phyloP scores from a whole-genome alignment of 306 rosid species.

The Trifolium pratense region DNA sequence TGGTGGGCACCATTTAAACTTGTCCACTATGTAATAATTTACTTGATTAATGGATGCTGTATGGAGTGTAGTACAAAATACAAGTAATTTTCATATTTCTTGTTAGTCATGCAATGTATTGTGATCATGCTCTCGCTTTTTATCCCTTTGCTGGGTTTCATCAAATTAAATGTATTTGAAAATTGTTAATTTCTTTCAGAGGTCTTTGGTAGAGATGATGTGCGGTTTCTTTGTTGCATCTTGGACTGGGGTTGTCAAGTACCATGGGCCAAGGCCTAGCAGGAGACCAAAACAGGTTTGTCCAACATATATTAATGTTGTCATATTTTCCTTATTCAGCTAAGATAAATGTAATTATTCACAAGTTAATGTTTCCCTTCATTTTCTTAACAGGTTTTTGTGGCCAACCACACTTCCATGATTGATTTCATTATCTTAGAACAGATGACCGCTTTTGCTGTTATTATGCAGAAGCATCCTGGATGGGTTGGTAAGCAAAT shows the following conservation, averaged over 20 bases:
- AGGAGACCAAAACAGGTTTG: slow-evolving; percentile 85
- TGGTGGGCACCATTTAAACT: not conserved
- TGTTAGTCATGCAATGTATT: slow-evolving; percentile 2
- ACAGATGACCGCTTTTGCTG: slow-evolving; percentile 99
- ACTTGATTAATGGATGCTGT: slow-evolving; percentile 19
- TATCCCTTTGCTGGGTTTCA: slow-evolving; percentile 20
- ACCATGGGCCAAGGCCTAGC: slow-evolving; percentile 97
- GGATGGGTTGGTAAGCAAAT: slow-evolving; percentile 97
- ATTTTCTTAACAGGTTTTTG: slow-evolving; percentile 77
- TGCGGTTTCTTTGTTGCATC: slow-evolving; percentile 98
- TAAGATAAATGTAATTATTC: slow-evolving; percentile 28
- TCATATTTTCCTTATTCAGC: slow-evolving; percentile 12
- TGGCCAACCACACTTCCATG: slow-evolving; percentile 97
- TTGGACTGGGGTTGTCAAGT: slow-evolving; percentile 98
- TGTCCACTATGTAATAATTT: not conserved
- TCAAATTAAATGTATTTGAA: slow-evolving; percentile 13
- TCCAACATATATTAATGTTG: slow-evolving; percentile 19
- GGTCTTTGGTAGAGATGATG: slow-evolving; percentile 90
- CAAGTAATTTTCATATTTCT: slow-evolving; percentile 7
- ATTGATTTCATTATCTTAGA: slow-evolving; percentile 90
- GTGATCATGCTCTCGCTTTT: not conserved
- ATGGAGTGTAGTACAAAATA: slow-evolving; percentile 22
- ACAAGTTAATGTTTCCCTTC: slow-evolving; percentile 33
- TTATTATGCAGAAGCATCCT: slow-evolving; percentile 97
- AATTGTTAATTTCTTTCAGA: slow-evolving; percentile 54